Base-by-base conservation (phyloP, 2,329 filamentous ascomycete species). In the Endoconidiophora polonica region DNA sequence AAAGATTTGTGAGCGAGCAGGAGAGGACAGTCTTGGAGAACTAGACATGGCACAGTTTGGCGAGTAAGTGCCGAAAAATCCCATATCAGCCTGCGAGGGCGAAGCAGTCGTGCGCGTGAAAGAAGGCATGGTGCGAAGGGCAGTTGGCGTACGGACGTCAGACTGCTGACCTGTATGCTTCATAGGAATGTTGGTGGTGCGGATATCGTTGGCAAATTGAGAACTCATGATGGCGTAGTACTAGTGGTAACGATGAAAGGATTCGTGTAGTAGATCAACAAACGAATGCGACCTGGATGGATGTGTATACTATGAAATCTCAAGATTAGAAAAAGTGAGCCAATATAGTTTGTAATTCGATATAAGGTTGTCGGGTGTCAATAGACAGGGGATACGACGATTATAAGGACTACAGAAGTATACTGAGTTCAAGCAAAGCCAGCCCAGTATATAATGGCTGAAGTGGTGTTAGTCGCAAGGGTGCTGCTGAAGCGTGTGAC, bases 1-100 rank as follows among this genome's bases (percentile, higher is more conserved):
- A 61, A 96, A 96, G 59, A 96, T 95, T 58, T 81, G 78, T 3
- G 78, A 81, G 24, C 74, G 73, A 9, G 86, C 84, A 12, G 88
- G 86, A 18, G 86, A 94, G 48, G 81, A 76, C 42, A 88, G 66
- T 45, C 83, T 74, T 3, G 86, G 82, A 6, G 86, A 90, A 7
- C 76, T 74, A 10, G 81, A 80, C 42, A 85, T 65, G 47, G 74
- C 76, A 52, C 78, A 76, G 53, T 68, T 71, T 3, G 84, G 83
- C 2, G 83, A 86, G 0, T 77, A 69, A 12, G 79, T 76, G 44
- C 44, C 26, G 44, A 66, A 63, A 58, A 68, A 64, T 56, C 67
- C 60, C 57, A 68, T 60, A 55, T 73, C 66, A 56, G 64, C 60
- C 52, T 64, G 63, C 20, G 64, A 59, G 43, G 67, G 66, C 47